A percentile compares a stretch with the other conserved stretches of the same genome.
These are phyloP conservation scores for Meira nashicola DNA, from an alignment of 1,284 basidiomycete genomes.

Conservation along the genomic window DNA sequence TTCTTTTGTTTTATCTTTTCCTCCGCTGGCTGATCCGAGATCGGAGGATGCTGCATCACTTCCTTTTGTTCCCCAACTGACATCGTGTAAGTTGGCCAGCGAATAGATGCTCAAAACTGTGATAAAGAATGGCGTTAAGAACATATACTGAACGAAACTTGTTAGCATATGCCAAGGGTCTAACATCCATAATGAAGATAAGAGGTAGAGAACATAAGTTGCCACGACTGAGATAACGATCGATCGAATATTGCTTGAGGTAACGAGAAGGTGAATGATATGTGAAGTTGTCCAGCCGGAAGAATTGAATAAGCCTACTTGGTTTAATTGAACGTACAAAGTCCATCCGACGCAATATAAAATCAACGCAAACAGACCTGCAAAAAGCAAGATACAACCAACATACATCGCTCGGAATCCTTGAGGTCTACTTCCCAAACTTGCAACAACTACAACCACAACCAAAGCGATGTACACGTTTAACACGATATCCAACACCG, in stretches of 20 bases:
- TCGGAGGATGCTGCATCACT: constrained; percentile 79
- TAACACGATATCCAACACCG: constrained; percentile 22
- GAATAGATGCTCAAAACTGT: constrained; percentile 75
- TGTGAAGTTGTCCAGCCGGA: constrained; percentile 16
- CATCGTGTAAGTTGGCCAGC: constrained; percentile 59
- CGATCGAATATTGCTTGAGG: constrained; percentile 70
- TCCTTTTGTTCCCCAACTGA: constrained; percentile 73
- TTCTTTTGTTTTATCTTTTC: constrained; percentile 66
- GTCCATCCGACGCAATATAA: constrained; percentile 84
- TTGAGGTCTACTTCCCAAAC: constrained; percentile 16
- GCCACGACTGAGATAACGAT: constrained; percentile 72
- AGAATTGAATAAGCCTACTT: constrained; percentile 9
- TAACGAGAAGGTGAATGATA: constrained; percentile 56
- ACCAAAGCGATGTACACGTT: constrained; percentile 28
- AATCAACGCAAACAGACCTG: constrained; percentile 56
- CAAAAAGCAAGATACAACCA: constrained; percentile 69
- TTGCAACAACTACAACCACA: constrained; percentile 22
- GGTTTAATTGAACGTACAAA: constrained; percentile 15
- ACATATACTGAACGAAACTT: constrained; percentile 63
- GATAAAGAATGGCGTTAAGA: constrained; percentile 62
- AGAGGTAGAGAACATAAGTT: constrained; percentile 82
- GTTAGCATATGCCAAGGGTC: constrained; percentile 95
- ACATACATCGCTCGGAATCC: constrained; percentile 68
- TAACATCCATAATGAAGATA: constrained; percentile 76
- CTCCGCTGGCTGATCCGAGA: constrained; percentile 64